Conservation (phyloP, 192 early-diverging fungal species). For the Coemansia asiatica region DNA sequence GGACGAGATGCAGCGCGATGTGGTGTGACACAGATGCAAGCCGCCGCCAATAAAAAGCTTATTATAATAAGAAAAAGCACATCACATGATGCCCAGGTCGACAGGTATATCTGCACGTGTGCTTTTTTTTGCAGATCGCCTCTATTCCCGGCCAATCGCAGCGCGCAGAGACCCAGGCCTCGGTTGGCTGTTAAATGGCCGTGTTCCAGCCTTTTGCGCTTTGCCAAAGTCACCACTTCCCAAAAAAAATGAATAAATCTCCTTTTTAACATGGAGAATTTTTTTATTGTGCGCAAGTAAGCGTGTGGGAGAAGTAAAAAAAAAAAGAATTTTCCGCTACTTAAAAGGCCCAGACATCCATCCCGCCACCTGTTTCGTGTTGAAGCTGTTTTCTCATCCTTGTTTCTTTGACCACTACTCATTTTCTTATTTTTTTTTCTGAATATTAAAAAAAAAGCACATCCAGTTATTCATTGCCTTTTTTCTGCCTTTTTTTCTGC, state of each 20-base stretch:
- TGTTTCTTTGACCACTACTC: not conserved
- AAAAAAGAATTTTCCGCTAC: not conserved
- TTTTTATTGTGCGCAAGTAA: too few relatives aligned
- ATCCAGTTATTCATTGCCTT: not conserved
- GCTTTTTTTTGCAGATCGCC: conserved; percentile 23
- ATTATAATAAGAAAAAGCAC: not conserved
- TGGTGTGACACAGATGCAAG: not conserved
- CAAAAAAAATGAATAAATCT: not conserved
- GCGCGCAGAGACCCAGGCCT: conserved; percentile 18
- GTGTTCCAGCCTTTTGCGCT: conserved; percentile 14
- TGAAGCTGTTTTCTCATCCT: not conserved
- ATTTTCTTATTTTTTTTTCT: not conserved
- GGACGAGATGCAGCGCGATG: not conserved
- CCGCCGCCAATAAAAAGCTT: not conserved
- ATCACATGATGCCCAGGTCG: conserved; percentile 11
- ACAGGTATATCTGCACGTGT: conserved; percentile 26
- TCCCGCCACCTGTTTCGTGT: not conserved
- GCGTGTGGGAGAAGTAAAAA: too few relatives aligned
- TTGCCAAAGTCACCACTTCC: not conserved
- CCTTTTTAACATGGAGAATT: conserved; percentile 6
- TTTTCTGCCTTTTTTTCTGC: not conserved
- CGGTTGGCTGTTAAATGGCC: conserved; percentile 41
- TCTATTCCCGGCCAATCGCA: conserved; percentile 41
- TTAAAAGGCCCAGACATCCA: not conserved
- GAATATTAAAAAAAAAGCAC: too few relatives aligned